Percentiles rank a stretch among this genome's conserved stretches.
phyloP scores from a whole-genome alignment of 768 basidiomycete genomes.

The Xerocomellus amylosporus region DNA sequence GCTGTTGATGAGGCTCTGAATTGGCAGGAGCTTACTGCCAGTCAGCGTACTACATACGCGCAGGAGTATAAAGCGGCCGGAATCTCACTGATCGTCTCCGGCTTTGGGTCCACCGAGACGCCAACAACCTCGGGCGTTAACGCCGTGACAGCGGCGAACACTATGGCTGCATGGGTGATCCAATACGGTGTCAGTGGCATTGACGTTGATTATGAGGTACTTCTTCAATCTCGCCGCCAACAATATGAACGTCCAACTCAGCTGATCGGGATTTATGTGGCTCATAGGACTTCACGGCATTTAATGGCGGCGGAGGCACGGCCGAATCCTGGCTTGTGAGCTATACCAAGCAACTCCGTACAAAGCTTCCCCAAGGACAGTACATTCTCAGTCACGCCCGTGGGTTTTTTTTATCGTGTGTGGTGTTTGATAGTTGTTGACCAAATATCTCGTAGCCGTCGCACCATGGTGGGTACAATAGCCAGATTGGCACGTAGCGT shows the following conservation, averaged over 20 bases:
- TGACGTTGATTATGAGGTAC: no score
- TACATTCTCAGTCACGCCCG: conserved; percentile 37
- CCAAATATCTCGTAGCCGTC: conserved; percentile 4
- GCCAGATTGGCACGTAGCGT: not conserved
- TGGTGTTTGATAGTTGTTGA: not conserved
- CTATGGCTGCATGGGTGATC: no score
- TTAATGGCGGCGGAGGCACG: conserved; percentile 34
- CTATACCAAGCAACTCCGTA: conserved; percentile 33
- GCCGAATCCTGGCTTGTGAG: conserved; percentile 37
- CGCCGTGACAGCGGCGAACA: no score
- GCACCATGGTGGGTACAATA: conserved; percentile 17
- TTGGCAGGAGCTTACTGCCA: conserved; percentile 40
- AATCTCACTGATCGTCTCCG: conserved; percentile 55
- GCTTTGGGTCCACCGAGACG: conserved; percentile 44
- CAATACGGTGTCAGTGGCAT: no score
- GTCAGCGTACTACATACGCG: conserved; percentile 40
- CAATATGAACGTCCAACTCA: no score
- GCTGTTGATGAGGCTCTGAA: conserved; percentile 44
- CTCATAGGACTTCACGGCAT: conserved; percentile 32
- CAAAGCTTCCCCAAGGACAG: conserved; percentile 30
- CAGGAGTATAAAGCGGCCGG: conserved; percentile 51
- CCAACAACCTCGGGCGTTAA: no score
- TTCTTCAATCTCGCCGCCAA: no score
- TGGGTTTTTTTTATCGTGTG: conserved; percentile 13
- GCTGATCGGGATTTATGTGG: no score